Evolutionary conservation across 1,284 basidiomycete genomes (phyloP).

Genomic region (Cutaneotrichosporon sp.): DNA sequence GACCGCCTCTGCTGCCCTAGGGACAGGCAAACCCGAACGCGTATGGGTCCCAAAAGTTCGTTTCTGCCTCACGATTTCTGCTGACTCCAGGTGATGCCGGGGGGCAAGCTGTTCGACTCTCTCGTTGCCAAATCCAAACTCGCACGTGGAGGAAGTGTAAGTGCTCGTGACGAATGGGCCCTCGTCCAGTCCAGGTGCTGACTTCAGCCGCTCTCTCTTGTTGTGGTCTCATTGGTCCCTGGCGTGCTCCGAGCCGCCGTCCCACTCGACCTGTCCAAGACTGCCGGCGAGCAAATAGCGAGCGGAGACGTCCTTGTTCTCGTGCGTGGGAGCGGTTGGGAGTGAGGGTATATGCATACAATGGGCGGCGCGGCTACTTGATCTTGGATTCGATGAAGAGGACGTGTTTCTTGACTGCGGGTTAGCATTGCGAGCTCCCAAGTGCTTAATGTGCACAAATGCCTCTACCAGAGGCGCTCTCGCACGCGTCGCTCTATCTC

Average conservation of each 20-base stretch:
- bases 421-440: constrained; percentile 1
- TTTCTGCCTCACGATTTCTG: neutral
- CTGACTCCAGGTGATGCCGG: constrained; percentile 23
- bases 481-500: too few species aligned
- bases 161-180: constrained; percentile 2
- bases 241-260: constrained; percentile 6
- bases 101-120: constrained; percentile 28
- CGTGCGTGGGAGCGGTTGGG: constrained; percentile 19
- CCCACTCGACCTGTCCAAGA: constrained; percentile 16
- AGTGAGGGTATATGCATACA: constrained; percentile 20
- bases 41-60: constrained; percentile 29
- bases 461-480: too few species aligned
- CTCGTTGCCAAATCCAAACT: constrained; percentile 19
- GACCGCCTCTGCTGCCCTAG: constrained; percentile 6
- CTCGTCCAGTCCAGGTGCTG: neutral
- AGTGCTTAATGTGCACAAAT: too few species aligned
- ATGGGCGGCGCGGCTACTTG: constrained; percentile 46
- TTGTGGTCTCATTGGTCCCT: constrained; percentile 15
- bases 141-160: too few species aligned
- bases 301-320: constrained; percentile 27
- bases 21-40: constrained; percentile 9
- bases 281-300: constrained; percentile 16
- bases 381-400: constrained; percentile 66
- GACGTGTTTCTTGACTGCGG: constrained; percentile 63
- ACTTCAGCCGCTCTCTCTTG: constrained; percentile 17